Percentiles rank a stretch among this genome's conserved stretches.
These are phyloP conservation scores for Chenopodium suecicum DNA, from an alignment of 148 eudicot genomes.

Conservation along the genomic window DNA sequence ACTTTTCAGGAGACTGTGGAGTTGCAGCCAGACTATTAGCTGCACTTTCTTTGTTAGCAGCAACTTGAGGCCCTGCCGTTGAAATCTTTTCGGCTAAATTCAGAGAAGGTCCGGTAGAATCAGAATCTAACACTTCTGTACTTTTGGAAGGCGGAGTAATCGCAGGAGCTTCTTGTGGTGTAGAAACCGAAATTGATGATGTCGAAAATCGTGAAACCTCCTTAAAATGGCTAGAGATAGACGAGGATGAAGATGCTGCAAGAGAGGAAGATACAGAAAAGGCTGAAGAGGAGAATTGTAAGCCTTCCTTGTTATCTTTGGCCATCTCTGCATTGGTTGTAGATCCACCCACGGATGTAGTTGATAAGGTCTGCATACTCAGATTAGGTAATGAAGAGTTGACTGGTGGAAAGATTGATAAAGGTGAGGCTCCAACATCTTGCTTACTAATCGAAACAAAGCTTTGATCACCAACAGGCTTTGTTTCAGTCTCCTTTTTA, in stretches of 20 bases:
- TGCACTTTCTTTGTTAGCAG: slow-evolving; percentile 30
- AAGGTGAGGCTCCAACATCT: slow-evolving; percentile 32
- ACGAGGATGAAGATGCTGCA: slow-evolving; percentile 22
- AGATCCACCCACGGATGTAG: slow-evolving; percentile 17
- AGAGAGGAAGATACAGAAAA: slow-evolving; percentile 33
- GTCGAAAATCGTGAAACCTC: neutral
- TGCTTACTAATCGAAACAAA: slow-evolving; percentile 24
- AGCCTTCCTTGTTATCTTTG: slow-evolving; percentile 34
- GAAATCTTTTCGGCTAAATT: slow-evolving; percentile 21
- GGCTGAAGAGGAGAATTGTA: slow-evolving; percentile 31
- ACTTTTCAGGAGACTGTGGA: slow-evolving; percentile 31
- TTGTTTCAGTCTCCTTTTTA: slow-evolving; percentile 25
- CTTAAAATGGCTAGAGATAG: slow-evolving; percentile 20
- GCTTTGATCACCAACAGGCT: slow-evolving; percentile 32
- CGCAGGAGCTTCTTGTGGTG: slow-evolving; percentile 15
- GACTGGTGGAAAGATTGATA: slow-evolving; percentile 26
- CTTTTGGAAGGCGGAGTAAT: slow-evolving; percentile 18
- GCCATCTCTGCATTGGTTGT: slow-evolving; percentile 26
- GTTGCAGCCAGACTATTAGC: slow-evolving; percentile 24
- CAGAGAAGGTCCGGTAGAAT: slow-evolving; percentile 24
- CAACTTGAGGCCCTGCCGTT: slow-evolving; percentile 28
- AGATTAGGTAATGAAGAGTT: slow-evolving; percentile 31
- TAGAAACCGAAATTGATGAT: neutral
- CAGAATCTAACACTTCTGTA: slow-evolving; percentile 23
- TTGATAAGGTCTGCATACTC: slow-evolving; percentile 28